A percentile compares a stretch with the other conserved stretches of the same genome.
Evolutionary conservation across 2,329 filamentous ascomycete species (phyloP).

Genomic region (Fusarium clavum): DNA sequence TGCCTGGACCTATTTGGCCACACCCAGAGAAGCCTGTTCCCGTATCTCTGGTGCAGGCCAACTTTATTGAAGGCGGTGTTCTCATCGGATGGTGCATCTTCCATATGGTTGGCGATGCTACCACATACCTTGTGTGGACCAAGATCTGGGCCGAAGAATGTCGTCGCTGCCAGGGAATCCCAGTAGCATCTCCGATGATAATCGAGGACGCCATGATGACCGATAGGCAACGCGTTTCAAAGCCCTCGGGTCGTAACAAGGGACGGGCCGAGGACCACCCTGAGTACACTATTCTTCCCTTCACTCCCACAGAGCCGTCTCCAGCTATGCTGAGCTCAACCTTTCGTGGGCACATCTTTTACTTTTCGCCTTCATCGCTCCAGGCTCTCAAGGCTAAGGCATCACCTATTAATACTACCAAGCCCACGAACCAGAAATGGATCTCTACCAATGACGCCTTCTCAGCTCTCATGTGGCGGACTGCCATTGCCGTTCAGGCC

Average conservation of each 20-base stretch:
- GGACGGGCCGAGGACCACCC: slow-evolving; percentile 14
- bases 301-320: slow-evolving; percentile 3
- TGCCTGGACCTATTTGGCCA: slow-evolving; percentile 19
- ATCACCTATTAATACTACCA: neutral
- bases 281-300: slow-evolving; percentile 18
- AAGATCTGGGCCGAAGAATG: slow-evolving; percentile 33
- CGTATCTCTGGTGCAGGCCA: slow-evolving; percentile 18
- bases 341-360: slow-evolving; percentile 23
- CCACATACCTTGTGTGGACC: slow-evolving; percentile 28
- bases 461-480: slow-evolving; percentile 30
- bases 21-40: neutral
- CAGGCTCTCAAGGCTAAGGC: slow-evolving; percentile 13
- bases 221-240: slow-evolving; percentile 4
- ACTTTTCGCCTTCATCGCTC: slow-evolving; percentile 28
- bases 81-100: slow-evolving; percentile 26
- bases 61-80: slow-evolving; percentile 23
- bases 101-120: slow-evolving; percentile 29
- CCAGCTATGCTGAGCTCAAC: slow-evolving; percentile 16
- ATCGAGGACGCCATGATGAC: slow-evolving; percentile 13
- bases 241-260: slow-evolving; percentile 14
- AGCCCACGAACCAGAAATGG: slow-evolving; percentile 12
- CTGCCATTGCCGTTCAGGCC: slow-evolving; percentile 15
- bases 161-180: slow-evolving; percentile 7
- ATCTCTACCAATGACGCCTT: slow-evolving; percentile 33
- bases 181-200: neutral